These are phyloP conservation scores for Marasmius fiardii DNA, from an alignment of 1,284 basidiomycete genomes.

Conservation along the genomic window DNA sequence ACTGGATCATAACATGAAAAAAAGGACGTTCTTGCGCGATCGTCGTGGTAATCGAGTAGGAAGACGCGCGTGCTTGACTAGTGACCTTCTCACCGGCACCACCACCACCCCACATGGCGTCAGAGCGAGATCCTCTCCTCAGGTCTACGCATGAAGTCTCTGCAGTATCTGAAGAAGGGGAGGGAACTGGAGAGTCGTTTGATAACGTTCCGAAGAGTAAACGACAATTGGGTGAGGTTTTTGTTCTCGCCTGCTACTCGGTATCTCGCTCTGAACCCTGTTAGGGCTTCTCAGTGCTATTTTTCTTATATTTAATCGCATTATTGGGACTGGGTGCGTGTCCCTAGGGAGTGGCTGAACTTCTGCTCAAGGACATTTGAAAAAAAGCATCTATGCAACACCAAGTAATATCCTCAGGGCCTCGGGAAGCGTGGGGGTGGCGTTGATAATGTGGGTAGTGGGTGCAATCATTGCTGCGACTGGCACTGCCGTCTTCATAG, in stretches of 20 bases:
- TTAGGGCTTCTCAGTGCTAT: conserved; percentile 55
- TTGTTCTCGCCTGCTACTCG: not conserved
- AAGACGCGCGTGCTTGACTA: too few relatives aligned
- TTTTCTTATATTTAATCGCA: conserved; percentile 73
- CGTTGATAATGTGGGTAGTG: conserved; percentile 67
- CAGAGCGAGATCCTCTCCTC: not conserved
- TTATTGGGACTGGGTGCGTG: conserved; percentile 71
- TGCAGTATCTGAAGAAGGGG: not conserved
- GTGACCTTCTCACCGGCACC: too few relatives aligned
- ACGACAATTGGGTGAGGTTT: conserved; percentile 37
- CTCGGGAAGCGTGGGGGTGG: conserved; percentile 62
- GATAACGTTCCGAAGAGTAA: conserved; percentile 41
- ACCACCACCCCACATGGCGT: not conserved
- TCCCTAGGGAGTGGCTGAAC: not conserved
- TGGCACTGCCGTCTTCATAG: conserved; percentile 71
- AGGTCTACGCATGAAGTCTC: not conserved
- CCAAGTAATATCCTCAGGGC: conserved; percentile 65
- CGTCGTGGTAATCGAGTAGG: too few relatives aligned
- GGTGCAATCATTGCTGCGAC: conserved; percentile 60
- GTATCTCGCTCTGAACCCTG: conserved; percentile 2
- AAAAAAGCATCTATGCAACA: conserved; percentile 66
- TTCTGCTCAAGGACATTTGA: not conserved
- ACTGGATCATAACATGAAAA: too few relatives aligned
- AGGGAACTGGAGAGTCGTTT: conserved; percentile 28
- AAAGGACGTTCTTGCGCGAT: too few relatives aligned